Evolutionary conservation across 2,329 filamentous ascomycete genomes (phyloP).

Genomic region (Apiospora hydei): DNA sequence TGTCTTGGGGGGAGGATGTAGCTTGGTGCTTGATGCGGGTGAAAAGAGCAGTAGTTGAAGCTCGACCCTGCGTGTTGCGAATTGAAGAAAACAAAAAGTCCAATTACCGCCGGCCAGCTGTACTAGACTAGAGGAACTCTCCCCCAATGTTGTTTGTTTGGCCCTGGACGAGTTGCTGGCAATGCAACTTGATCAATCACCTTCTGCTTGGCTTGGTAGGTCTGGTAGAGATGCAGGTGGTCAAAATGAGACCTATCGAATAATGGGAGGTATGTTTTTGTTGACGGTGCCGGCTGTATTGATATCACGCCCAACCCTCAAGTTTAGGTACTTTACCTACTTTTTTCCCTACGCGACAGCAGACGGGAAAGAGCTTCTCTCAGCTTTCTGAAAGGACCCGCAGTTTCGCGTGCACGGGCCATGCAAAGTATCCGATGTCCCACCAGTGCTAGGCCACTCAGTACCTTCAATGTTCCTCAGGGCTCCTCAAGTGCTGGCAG

Average conservation of each 20-base stretch:
- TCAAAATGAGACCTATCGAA: constrained; percentile 1
- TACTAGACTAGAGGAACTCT: neutral
- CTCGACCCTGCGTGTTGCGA: neutral
- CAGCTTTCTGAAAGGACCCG: constrained; percentile 3
- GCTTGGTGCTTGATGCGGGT: neutral
- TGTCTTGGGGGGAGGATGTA: constrained; percentile 1
- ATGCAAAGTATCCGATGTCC: neutral
- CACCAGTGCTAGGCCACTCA: neutral
- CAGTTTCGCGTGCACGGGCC: neutral
- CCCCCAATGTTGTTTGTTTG: neutral
- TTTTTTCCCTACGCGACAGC: constrained; percentile 19
- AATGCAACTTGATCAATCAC: neutral
- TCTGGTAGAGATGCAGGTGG: neutral
- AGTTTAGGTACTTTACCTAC: neutral
- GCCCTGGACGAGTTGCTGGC: neutral
- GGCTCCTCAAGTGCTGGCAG: neutral
- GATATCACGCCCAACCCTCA: constrained; percentile 17
- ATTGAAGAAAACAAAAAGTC: neutral
- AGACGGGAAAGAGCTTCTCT: neutral
- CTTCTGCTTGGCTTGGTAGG: neutral
- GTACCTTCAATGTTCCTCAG: neutral
- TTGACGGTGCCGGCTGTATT: constrained; percentile 11
- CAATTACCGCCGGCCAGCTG: neutral
- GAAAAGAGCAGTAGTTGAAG: neutral
- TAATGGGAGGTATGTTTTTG: neutral